Conservation (phyloP, 139 green algal genomes). For the Coelastrella sp. region DNA sequence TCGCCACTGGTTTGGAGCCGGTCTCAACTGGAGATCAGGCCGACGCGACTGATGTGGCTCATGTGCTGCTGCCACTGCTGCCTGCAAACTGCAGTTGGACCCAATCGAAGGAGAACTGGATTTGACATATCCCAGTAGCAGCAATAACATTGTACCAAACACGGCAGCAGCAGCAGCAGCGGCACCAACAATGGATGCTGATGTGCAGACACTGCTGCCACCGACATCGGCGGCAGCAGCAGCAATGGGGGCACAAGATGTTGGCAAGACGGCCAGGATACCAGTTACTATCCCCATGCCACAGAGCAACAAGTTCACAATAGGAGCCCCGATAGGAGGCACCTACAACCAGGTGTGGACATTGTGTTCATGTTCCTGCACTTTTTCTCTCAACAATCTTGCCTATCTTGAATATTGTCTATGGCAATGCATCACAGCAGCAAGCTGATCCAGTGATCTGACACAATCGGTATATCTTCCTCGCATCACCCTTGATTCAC, state of each 20-base stretch:
- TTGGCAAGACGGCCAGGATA: too few species aligned
- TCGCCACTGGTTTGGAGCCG: too few species aligned
- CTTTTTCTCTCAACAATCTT: too few species aligned
- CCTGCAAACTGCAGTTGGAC: not conserved
- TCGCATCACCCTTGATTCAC: too few species aligned
- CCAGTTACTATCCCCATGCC: not conserved
- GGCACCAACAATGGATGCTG: not conserved
- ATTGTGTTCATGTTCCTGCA: too few species aligned
- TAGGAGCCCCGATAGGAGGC: not conserved
- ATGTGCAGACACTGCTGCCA: not conserved
- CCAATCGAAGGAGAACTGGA: not conserved
- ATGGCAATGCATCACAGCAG: too few species aligned
- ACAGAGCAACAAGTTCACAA: not conserved
- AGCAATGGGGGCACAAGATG: not conserved
- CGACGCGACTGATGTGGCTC: not conserved
- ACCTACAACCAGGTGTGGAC: too few species aligned
- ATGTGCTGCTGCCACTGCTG: slow-evolving; percentile 1
- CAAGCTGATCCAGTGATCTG: too few species aligned
- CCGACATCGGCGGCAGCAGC: not conserved
- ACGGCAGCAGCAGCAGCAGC: not conserved
- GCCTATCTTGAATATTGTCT: too few species aligned
- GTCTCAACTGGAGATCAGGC: not conserved
- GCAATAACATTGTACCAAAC: not conserved
- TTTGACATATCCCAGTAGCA: not conserved
- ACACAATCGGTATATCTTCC: too few species aligned